Percentiles rank a stretch among this genome's conserved stretches.
phyloP scores from a whole-genome alignment of 139 green algal species.

The Parachlorella kessleri region DNA sequence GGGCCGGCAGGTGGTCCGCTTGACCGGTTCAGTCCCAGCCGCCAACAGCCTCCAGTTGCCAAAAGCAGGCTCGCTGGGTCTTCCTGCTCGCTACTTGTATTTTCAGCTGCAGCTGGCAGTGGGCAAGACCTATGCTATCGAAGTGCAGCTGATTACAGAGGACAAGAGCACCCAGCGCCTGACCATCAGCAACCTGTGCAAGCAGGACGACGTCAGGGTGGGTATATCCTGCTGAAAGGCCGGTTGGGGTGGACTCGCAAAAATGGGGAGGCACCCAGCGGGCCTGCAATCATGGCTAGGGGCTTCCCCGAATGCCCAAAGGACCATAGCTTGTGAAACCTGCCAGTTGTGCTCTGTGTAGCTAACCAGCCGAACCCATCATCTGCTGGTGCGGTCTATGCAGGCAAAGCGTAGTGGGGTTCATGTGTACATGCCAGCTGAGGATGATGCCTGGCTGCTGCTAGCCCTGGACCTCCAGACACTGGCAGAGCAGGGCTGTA shows the following conservation, averaged over 20 bases:
- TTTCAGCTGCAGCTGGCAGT: conserved; percentile 56
- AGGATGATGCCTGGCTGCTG: conserved; percentile 60
- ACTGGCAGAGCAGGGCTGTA: conserved; percentile 2
- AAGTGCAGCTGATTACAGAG: conserved; percentile 54
- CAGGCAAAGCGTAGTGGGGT: conserved; percentile 44
- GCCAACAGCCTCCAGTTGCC: conserved; percentile 65
- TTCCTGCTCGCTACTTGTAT: conserved; percentile 73
- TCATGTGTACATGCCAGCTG: conserved; percentile 46
- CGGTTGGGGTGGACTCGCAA: too few relatives aligned
- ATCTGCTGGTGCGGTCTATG: too few relatives aligned
- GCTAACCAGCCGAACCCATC: too few relatives aligned
- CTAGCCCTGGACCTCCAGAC: conserved; percentile 60
- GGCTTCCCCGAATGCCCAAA: too few relatives aligned
- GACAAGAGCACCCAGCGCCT: conserved; percentile 61
- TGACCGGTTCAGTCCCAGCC: conserved; percentile 54
- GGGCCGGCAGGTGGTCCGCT: conserved; percentile 43
- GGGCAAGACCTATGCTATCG: conserved; percentile 62
- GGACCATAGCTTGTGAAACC: too few relatives aligned
- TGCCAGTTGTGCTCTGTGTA: too few relatives aligned
- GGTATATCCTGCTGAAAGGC: too few relatives aligned
- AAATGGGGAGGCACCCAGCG: too few relatives aligned
- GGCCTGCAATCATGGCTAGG: too few relatives aligned
- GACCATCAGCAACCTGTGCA: conserved; percentile 70
- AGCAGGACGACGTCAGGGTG: too few relatives aligned
- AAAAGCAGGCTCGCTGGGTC: conserved; percentile 41